Conservation (phyloP, 78 protist species). For the Creolimax fragrantissima region DNA sequence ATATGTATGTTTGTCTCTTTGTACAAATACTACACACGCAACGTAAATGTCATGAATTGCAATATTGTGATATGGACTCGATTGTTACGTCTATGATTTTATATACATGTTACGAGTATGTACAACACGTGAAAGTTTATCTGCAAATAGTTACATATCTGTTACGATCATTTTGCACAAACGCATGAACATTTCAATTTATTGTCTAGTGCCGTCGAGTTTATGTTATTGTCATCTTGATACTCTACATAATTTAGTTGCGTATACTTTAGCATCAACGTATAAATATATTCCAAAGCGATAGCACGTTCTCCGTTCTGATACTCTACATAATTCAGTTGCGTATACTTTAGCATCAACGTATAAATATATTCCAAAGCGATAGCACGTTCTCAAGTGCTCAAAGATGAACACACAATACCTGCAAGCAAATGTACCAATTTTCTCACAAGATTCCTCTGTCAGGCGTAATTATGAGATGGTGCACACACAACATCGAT, state of each 20-base stretch:
- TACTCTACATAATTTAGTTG: too few relatives aligned
- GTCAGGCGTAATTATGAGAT: neutral
- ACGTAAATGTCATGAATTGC: too few relatives aligned
- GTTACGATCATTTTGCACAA: neutral
- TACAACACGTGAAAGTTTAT: neutral
- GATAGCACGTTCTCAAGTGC: neutral
- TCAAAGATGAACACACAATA: neutral
- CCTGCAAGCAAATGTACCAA: neutral
- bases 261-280: too few relatives aligned
- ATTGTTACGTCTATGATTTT: neutral
- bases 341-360: too few relatives aligned
- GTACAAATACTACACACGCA: too few relatives aligned
- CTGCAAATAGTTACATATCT: neutral
- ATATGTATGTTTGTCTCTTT: neutral
- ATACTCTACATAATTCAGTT: too few relatives aligned
- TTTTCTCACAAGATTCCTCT: neutral
- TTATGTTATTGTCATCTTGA: too few relatives aligned
- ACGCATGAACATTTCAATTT: neutral
- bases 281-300: neutral
- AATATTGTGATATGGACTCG: too few relatives aligned
- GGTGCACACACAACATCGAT: neutral
- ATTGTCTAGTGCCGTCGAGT: too few relatives aligned
- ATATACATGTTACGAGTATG: neutral
- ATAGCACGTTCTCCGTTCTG: neutral
- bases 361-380: neutral